Evolutionary conservation across 2,329 filamentous ascomycete genomes (phyloP).

Genomic region (Chaetomium sp.): DNA sequence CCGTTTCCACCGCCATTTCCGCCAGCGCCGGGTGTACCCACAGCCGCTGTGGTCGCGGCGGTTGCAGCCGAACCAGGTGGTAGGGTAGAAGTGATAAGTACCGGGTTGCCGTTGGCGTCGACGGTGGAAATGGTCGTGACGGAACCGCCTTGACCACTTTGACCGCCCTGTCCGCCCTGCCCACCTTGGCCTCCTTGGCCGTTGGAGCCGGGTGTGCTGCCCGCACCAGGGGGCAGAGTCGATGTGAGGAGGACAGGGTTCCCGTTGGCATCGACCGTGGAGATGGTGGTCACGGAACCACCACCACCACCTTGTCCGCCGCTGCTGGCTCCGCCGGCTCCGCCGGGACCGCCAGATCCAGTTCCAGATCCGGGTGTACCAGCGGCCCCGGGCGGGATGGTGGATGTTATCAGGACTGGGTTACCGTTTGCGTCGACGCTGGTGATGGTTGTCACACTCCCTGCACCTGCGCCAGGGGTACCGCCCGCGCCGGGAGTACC

Average conservation of each 20-base stretch:
- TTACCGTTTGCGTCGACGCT: slow-evolving; percentile 13
- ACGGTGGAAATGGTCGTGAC: not conserved
- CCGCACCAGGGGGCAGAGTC: not conserved
- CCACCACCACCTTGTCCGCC: not conserved
- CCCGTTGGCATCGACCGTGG: not conserved
- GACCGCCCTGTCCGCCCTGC: not conserved
- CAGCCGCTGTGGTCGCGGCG: too few species aligned
- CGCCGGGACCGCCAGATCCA: not conserved
- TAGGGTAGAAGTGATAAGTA: not conserved
- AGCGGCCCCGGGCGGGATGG: not conserved
- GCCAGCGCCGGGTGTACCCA: too few species aligned
- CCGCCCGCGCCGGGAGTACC: not conserved
- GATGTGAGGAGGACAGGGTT: not conserved
- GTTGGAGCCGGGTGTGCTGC: not conserved
- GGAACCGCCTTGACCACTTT: not conserved
- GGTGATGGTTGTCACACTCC: not conserved
- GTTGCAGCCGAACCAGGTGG: not conserved
- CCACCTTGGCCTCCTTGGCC: not conserved
- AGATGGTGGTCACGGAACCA: not conserved
- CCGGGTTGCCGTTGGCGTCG: slow-evolving; percentile 1
- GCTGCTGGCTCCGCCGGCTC: not conserved
- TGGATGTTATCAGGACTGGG: slow-evolving; percentile 9
- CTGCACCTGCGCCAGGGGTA: not conserved
- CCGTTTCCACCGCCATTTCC: not conserved
- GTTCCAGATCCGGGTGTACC: not conserved